Evolutionary conservation across 2,329 filamentous ascomycete species (phyloP), one percentile per base, ranked within the genome.

Genomic region (Diaporthe destruens): DNA sequence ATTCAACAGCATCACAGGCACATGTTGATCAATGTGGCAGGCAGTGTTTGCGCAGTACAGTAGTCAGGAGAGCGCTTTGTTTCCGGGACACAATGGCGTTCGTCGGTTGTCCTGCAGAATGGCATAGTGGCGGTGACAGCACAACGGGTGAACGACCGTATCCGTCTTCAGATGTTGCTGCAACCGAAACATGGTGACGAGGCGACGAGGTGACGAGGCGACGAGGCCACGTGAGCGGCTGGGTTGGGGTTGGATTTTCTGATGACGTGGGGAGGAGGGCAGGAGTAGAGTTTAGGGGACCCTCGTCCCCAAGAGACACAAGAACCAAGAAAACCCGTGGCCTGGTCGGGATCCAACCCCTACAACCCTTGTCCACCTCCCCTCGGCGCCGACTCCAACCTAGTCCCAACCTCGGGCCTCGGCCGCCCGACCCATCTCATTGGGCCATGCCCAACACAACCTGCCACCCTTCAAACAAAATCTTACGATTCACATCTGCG

Each of bases 61-160:
- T 65, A 65, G 61, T 51, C 61, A 65, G 61, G 61, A 65, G 61
- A 65, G 61, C 29, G 61, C 39, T 51, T 44, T 51, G 61, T 65
- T 51, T 65, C 44, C 61, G 61, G 44, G 11, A 29, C 29, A 65
- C 29, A 51, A 51, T 2, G 61, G 61, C 61, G 61, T 65, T 65
- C 61, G 61, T 65, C 61, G 44, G 44, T 51, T 44, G 36, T 29
- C 14, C 61, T 51, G 61, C 44, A 66, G 36, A 18, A 47, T 16
- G 23, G 51, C 32, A 47, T 39, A 66, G 47, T 20, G 47, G 20
- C n/a, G 34, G 61, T 53, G 61, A 66, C 61, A 66, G 61, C 39
- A 47, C 61, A 34, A 39, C 47, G 47, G 47, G 61, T 39, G 29
- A 66, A 66, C 61, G 29, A 49, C 59, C 51, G 42, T 12, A 23